phyloP scores from a whole-genome alignment of 805 yeast genomes.

The Danielia oregonensis region DNA sequence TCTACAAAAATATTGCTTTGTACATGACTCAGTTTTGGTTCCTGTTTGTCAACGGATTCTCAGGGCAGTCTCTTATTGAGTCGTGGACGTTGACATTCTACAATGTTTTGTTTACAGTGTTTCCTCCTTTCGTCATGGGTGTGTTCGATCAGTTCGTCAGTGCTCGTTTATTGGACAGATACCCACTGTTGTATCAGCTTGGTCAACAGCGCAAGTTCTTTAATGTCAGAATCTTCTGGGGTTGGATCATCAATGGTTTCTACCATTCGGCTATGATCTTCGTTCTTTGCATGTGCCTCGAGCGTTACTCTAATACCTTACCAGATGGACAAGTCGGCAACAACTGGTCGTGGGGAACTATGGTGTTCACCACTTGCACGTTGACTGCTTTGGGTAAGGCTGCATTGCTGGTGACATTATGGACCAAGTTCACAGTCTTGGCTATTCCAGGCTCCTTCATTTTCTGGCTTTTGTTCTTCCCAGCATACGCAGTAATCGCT shows the following conservation, averaged over 20 bases:
- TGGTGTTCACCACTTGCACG: conserved; percentile 81
- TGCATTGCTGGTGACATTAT: conserved; percentile 81
- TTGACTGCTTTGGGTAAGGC: conserved; percentile 93
- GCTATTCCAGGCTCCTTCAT: conserved; percentile 94
- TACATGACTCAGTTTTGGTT: conserved; percentile 99
- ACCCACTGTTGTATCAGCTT: conserved; percentile 86
- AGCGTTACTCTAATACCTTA: conserved; percentile 62
- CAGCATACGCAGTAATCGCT: conserved; percentile 80
- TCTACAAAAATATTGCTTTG: conserved; percentile 91
- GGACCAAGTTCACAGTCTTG: conserved; percentile 89
- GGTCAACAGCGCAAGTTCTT: conserved; percentile 89
- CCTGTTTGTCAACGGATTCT: conserved; percentile 85
- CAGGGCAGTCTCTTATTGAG: conserved; percentile 94
- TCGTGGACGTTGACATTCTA: conserved; percentile 97
- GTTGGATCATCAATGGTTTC: conserved; percentile 95
- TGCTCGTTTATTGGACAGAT: conserved; percentile 82
- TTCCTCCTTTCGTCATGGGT: conserved; percentile 95
- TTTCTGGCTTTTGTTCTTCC: conserved; percentile 83
- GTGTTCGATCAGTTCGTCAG: conserved; percentile 95
- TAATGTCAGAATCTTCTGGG: conserved; percentile 91
- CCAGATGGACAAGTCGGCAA: conserved; percentile 69
- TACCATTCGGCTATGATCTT: conserved; percentile 87
- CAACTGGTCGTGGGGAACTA: conserved; percentile 95
- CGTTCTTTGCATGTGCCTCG: conserved; percentile 66
- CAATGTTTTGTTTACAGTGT: conserved; percentile 88